Conservation (phyloP, 441 rosid species). For the Gossypium davidsonii region DNA sequence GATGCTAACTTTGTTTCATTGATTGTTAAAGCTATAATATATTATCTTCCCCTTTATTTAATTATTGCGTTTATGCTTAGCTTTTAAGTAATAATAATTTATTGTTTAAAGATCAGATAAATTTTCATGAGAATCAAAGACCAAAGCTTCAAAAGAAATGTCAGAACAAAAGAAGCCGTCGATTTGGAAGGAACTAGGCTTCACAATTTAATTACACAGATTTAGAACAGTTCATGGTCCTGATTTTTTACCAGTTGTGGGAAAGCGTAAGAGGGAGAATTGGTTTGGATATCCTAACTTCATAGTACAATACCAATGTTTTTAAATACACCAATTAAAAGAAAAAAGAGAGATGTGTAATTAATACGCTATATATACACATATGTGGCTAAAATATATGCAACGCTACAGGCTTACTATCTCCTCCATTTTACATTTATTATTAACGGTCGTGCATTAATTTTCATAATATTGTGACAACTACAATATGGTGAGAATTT, state of each 20-base stretch:
- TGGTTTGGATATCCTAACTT: not conserved
- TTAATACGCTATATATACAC: not conserved
- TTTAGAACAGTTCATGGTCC: too few relatives aligned
- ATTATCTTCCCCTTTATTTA: not conserved
- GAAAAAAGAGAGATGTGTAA: not conserved
- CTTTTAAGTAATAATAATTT: not conserved
- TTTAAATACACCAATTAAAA: not conserved
- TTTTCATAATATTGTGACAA: not conserved
- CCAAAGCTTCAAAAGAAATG: too few relatives aligned
- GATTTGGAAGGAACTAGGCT: too few relatives aligned
- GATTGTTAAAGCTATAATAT: not conserved
- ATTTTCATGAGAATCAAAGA: too few relatives aligned
- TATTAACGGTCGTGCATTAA: not conserved
- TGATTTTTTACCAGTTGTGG: too few relatives aligned
- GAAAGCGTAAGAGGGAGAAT: too few relatives aligned
- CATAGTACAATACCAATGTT: not conserved
- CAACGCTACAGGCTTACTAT: not conserved
- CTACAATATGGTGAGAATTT: too few relatives aligned
- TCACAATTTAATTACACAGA: too few relatives aligned
- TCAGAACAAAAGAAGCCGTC: too few relatives aligned
- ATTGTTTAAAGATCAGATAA: not conserved
- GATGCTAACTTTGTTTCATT: too few relatives aligned
- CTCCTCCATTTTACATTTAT: not conserved
- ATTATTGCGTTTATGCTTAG: not conserved
- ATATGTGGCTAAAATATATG: not conserved